A percentile compares a stretch with the other conserved stretches of the same genome.
Conservation (phyloP, 768 basidiomycete species). For the Macrolepiota dolichaula region DNA sequence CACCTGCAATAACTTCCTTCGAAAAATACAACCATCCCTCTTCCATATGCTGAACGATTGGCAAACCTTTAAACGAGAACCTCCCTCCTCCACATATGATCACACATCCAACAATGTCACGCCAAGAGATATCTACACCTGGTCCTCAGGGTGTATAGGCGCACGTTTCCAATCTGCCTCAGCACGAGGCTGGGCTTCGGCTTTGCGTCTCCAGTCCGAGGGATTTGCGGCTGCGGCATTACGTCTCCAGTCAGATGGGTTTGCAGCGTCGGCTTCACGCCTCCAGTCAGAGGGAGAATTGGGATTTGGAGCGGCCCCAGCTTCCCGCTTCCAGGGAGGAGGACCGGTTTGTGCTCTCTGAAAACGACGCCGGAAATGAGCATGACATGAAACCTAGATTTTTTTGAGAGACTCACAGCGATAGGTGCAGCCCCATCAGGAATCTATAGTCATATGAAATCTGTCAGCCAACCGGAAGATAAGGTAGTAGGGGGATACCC, state of each 20-base stretch:
- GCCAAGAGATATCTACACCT: no score
- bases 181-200: background rate
- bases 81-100: background rate
- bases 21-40: background rate
- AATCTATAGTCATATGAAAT: background rate
- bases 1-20: background rate
- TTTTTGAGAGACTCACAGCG: background rate
- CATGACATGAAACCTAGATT: background rate
- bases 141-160: background rate
- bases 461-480: background rate
- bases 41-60: background rate
- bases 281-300: conserved; percentile 14
- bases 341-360: conserved; percentile 9
- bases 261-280: conserved; percentile 15
- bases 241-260: conserved; percentile 13
- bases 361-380: background rate
- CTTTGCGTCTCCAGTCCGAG: conserved; percentile 9
- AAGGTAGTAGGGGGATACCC: background rate
- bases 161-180: background rate
- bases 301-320: background rate
- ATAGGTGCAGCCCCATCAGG: background rate
- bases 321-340: conserved; percentile 2
- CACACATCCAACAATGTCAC: background rate
- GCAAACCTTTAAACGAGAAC: background rate
- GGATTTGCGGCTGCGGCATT: background rate